Conservation (phyloP, 805 yeast genomes). For the Kregervanrija pseudodelftensis region DNA sequence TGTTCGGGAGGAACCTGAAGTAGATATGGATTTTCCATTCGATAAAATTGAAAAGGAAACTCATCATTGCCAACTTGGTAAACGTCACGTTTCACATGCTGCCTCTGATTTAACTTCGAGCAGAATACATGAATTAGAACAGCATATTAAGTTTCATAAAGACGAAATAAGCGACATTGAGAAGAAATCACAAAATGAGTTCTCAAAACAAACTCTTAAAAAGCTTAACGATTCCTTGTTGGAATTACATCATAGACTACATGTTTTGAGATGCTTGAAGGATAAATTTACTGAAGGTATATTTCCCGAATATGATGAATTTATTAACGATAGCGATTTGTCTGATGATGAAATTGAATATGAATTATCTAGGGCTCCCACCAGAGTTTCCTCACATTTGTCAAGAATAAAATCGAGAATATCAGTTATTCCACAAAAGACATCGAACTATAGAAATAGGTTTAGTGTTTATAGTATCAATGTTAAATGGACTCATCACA, state of each 20-base stretch:
- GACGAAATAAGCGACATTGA: slow-evolving; percentile 18
- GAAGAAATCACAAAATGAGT: slow-evolving; percentile 7
- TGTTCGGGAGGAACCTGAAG: slow-evolving; percentile 42
- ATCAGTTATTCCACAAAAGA: slow-evolving; percentile 26
- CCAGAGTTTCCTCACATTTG: slow-evolving; percentile 13
- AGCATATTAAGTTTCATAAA: slow-evolving; percentile 28
- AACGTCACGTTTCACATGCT: slow-evolving; percentile 47
- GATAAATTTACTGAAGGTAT: slow-evolving; percentile 21
- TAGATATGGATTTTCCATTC: slow-evolving; percentile 46
- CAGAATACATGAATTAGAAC: slow-evolving; percentile 33
- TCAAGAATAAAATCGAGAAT: slow-evolving; percentile 13
- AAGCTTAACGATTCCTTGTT: slow-evolving; percentile 22
- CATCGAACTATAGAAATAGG: slow-evolving; percentile 42
- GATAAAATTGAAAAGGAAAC: slow-evolving; percentile 46
- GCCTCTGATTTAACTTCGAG: slow-evolving; percentile 39
- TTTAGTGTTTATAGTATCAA: slow-evolving; percentile 71
- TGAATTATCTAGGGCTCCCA: slow-evolving; percentile 9
- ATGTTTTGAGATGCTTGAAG: slow-evolving; percentile 16
- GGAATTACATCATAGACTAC: slow-evolving; percentile 26
- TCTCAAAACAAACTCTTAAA: slow-evolving; percentile 9
- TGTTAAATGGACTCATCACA: slow-evolving; percentile 68
- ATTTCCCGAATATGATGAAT: slow-evolving; percentile 22
- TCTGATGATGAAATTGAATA: slow-evolving; percentile 16
- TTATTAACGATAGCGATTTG: slow-evolving; percentile 14
- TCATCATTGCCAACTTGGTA: slow-evolving; percentile 59